Conservation (phyloP, 2,329 filamentous ascomycete species). For the Pyrenophora seminiperda region DNA sequence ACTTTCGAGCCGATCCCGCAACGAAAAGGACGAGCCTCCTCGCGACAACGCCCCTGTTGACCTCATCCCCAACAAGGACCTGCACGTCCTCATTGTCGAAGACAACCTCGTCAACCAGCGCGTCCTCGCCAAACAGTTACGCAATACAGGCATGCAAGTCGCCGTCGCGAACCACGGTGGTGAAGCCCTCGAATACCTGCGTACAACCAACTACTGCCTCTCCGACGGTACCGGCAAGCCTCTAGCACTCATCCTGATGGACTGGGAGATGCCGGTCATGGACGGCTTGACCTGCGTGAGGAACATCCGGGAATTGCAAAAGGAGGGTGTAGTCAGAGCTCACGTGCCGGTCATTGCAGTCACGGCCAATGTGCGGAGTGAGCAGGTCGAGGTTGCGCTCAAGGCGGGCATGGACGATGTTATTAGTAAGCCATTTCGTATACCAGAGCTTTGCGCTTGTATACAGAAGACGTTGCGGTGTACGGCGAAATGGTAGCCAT, state of each 20-base stretch:
- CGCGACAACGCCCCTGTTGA: neutral
- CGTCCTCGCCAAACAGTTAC: slow-evolving; percentile 48
- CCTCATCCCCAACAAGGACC: slow-evolving; percentile 9
- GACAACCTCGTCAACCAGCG: slow-evolving; percentile 52
- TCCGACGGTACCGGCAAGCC: slow-evolving; percentile 13
- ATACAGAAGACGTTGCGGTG: slow-evolving; percentile 25
- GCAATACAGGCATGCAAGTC: slow-evolving; percentile 44
- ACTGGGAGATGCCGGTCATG: slow-evolving; percentile 45
- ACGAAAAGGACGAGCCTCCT: slow-evolving; percentile 2
- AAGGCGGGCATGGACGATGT: slow-evolving; percentile 54
- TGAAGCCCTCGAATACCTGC: slow-evolving; percentile 46
- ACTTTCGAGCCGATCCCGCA: slow-evolving; percentile 11
- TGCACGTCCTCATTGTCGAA: slow-evolving; percentile 42
- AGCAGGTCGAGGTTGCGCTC: slow-evolving; percentile 39
- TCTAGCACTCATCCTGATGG: slow-evolving; percentile 37
- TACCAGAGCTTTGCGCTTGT: slow-evolving; percentile 32
- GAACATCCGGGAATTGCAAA: slow-evolving; percentile 35
- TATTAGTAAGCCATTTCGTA: slow-evolving; percentile 74
- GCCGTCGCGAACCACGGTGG: slow-evolving; percentile 47
- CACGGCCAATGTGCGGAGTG: slow-evolving; percentile 42
- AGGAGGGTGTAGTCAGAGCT: slow-evolving; percentile 20
- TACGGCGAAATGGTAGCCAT: neutral
- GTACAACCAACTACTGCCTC: slow-evolving; percentile 30
- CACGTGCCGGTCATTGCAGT: slow-evolving; percentile 43
- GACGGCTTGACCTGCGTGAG: slow-evolving; percentile 36